Base-by-base conservation (phyloP, 192 early-diverging fungal species). In the Obelidium mucronatum region DNA sequence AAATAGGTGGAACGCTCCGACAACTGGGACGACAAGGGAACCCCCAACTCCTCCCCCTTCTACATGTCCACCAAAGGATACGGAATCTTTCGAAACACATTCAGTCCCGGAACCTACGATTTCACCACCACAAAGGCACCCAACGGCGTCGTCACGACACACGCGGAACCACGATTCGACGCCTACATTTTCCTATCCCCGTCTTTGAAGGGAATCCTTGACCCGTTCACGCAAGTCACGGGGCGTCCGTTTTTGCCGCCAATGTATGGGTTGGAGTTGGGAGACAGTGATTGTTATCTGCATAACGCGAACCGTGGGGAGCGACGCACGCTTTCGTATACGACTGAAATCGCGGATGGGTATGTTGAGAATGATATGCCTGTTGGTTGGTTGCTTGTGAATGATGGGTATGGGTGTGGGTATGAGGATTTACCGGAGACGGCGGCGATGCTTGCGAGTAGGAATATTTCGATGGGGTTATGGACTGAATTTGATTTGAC, bases 1-100 rank as follows among this genome's bases (percentile, higher is more conserved):
- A 52, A n/a, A n/a, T 60, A 60, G 58, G 31, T 68, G 24, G 67
- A 68, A 19, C 67, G 67, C 11, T 68, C 67, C 67, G 67, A 34
- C 1, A 51, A 68, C 67, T 48, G 44, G 67, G 40, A 48, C 67
- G 48, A 42, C 42, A 17, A 19, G 8, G 67, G 44, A 17, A 52
- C 52, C 6, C 62, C 62, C 15, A 68, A 48, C 54, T 17, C 69
- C 33, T 31, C 54, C 53, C 36, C 54, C 22, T 72, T 72, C 35
- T 72, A 53, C 69, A 34, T 55, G 33, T 72, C 69, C 3, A 37
- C 13, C 31, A 35, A 54, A 11, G 69, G 69, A 58, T 72, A 72
- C 55, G 69, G 33, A 6, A 34, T 72, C 8, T 72, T 72, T 24
- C 54, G 69, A 22, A 72, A 72, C 69, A 72, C 69, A 30, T 72